phyloP scores from a whole-genome alignment of 2,329 filamentous ascomycete species.

The Aspergillus texensis region DNA sequence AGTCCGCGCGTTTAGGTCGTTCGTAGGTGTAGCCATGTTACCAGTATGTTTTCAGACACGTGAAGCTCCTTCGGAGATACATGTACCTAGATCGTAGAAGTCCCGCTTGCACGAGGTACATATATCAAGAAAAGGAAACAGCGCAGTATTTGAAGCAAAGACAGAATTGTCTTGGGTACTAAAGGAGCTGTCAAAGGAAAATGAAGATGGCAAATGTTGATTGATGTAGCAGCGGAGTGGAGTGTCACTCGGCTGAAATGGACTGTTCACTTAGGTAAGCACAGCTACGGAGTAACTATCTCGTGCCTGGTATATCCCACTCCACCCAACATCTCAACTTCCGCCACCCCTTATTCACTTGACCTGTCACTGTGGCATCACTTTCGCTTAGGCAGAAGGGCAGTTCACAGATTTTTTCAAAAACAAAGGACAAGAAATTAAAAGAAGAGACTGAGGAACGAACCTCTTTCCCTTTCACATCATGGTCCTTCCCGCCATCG shows the following conservation, averaged over 20 bases:
- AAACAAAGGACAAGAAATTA: background rate
- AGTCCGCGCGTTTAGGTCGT: slow-evolving; percentile 50
- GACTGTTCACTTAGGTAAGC: background rate
- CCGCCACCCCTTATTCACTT: background rate
- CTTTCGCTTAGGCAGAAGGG: background rate
- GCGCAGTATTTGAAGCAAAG: no score
- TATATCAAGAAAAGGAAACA: background rate
- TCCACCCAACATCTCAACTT: background rate
- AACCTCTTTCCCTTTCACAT: background rate
- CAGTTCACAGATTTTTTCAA: background rate
- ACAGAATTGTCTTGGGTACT: background rate
- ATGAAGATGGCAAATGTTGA: background rate
- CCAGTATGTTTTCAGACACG: background rate
- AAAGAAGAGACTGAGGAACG: background rate
- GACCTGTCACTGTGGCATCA: background rate
- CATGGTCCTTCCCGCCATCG: background rate
- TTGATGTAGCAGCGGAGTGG: background rate
- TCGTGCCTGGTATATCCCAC: no score
- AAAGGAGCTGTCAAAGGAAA: background rate
- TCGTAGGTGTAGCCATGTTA: slow-evolving; percentile 43
- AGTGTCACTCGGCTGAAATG: background rate
- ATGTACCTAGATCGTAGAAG: slow-evolving; percentile 52
- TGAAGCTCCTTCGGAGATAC: background rate
- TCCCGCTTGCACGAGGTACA: slow-evolving; percentile 40
- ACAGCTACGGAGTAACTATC: background rate